These are phyloP conservation scores for Rhodotorula sp. DNA, from an alignment of 1,284 basidiomycete species.

Conservation along the genomic window DNA sequence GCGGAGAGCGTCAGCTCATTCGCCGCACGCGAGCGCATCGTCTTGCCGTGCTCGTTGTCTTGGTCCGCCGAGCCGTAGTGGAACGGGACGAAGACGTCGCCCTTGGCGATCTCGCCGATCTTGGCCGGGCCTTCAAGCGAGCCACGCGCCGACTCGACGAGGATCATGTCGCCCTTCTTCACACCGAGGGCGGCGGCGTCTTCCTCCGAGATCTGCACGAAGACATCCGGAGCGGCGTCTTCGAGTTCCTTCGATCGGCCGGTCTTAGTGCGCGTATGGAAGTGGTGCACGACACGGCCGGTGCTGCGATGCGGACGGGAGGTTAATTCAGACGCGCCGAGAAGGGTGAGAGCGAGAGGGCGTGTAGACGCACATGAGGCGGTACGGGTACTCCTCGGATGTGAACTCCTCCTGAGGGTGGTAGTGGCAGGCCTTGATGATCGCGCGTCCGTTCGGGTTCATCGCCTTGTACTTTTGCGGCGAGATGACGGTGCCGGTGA, in stretches of 20 bases:
- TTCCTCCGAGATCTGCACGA: slow-evolving; percentile 12
- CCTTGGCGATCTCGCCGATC: slow-evolving; percentile 15
- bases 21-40: neutral
- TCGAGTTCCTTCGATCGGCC: slow-evolving; percentile 12
- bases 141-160: slow-evolving; percentile 12
- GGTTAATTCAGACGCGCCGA: neutral
- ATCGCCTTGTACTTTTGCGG: slow-evolving; percentile 14
- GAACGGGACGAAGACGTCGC: slow-evolving; percentile 21
- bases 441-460: slow-evolving; percentile 12
- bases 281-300: neutral
- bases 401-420: slow-evolving; percentile 7
- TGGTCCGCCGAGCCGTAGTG: slow-evolving; percentile 20
- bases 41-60: slow-evolving; percentile 2
- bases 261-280: slow-evolving; percentile 3
- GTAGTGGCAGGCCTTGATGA: slow-evolving; percentile 16
- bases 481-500: slow-evolving; percentile 19
- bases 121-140: slow-evolving; percentile 14
- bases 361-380: slow-evolving; percentile 11
- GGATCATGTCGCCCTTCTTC: slow-evolving; percentile 12
- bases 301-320: neutral
- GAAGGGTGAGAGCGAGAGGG: slow-evolving; percentile 3
- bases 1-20: slow-evolving; percentile 14
- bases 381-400: slow-evolving; percentile 11
- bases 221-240: slow-evolving; percentile 9
- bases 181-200: slow-evolving; percentile 6